Percentiles rank a stretch among this genome's conserved stretches.
phyloP scores from a whole-genome alignment of 352 stramenopile genomes.

The Halophytophthora batemanensis region DNA sequence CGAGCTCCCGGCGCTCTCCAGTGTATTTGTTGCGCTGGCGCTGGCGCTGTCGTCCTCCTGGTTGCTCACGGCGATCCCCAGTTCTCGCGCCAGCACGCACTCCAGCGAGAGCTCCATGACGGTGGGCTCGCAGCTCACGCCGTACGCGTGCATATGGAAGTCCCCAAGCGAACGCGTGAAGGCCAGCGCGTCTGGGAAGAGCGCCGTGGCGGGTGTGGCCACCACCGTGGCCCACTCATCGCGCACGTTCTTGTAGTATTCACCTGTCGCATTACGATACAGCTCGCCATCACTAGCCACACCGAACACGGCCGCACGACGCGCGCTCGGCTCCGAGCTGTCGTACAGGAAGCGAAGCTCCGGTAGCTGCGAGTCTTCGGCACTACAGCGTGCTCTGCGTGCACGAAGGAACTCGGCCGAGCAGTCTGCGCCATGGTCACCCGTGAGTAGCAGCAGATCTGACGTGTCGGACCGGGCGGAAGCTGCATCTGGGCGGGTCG shows the following conservation, averaged over 20 bases:
- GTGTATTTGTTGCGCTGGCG: conserved; percentile 8
- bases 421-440: conserved; percentile 82
- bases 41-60: conserved; percentile 13
- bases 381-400: conserved; percentile 28
- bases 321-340: conserved; percentile 26
- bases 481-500: conserved; percentile 13
- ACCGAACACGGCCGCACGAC: conserved; percentile 39
- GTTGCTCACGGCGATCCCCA: conserved; percentile 14
- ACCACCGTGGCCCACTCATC: conserved; percentile 90
- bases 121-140: conserved; percentile 63
- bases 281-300: conserved; percentile 33
- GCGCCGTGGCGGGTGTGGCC: conserved; percentile 53
- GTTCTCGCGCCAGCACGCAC: conserved; percentile 18
- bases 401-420: conserved; percentile 71
- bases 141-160: conserved; percentile 87
- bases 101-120: conserved; percentile 55
- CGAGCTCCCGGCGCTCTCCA: too few species aligned
- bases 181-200: conserved; percentile 78
- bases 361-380: conserved; percentile 31
- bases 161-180: conserved; percentile 88
- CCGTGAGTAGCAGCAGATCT: conserved; percentile 59
- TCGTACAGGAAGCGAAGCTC: conserved; percentile 88
- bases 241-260: conserved; percentile 91
- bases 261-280: conserved; percentile 33
- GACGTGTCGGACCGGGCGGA: conserved; percentile 13